Base-by-base conservation (phyloP, 495 filamentous ascomycete genomes). In the Paragyromitra xinjiangensis region DNA sequence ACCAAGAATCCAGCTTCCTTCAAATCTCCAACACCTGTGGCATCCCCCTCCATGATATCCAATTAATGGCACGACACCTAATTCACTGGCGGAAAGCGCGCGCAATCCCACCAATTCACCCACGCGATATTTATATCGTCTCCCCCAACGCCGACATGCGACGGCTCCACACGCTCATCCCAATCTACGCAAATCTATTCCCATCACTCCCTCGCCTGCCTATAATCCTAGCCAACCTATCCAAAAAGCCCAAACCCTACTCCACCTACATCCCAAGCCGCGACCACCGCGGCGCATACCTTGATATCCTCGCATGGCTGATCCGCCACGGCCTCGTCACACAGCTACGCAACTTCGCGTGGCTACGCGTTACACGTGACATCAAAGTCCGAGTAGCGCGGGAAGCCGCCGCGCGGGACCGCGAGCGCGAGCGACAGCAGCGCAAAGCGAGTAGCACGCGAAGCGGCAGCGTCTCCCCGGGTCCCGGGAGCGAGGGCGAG, bases 61-160 rank as follows among this genome's bases (percentile, higher is more conserved):
- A 94, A 71, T 88, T 92, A 80, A 89, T 96, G 62, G 93, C 94
- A 11, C 90, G 92, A 58, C 95, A 98, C 84, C 90, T 99, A 64
- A 93, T 98, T 53, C 96, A 95, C 85, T 98, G 94, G 94, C 89
- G 95, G 40, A 91, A 93, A 64, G 95, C 94, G 45, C 92, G 95
- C 48, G 91, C 94, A 39, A 97, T 99, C 71, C 93, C 94, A 11
- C 95, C 95, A 1, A 88, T 98, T 14, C 93, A 97, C 78, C 91
- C 91, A 44, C 86, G 94, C 42, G 93, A 98, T 82, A 93, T 90
- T n/a, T 99, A 98, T 83, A 92, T 97, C 34, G 90, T 97, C 40
- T 95, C 92, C 26, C 95, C 95, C 0, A 97, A 97, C 82, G 94
- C 93, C 64, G 92, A 97, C 78, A 87, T 93, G 81, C 91, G 78